Conservation (phyloP, 768 basidiomycete species). For the Boletus reticulatus region DNA sequence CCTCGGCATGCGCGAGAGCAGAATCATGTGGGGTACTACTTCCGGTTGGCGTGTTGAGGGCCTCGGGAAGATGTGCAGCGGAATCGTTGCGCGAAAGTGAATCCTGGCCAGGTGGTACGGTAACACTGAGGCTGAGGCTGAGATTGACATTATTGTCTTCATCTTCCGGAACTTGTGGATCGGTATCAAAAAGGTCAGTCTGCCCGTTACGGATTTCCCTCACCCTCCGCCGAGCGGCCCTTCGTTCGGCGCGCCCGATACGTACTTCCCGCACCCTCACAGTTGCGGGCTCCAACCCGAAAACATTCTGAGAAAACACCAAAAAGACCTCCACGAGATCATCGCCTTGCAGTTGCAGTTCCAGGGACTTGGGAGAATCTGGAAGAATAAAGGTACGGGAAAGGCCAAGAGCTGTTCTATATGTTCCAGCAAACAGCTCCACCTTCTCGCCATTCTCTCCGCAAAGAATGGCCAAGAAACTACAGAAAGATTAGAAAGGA, state of each 20-base stretch:
- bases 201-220: constrained; percentile 59
- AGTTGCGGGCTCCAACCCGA: constrained; percentile 89
- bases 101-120: constrained; percentile 45
- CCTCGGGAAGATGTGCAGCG: constrained; percentile 24
- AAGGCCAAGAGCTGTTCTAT: constrained; percentile 82
- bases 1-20: constrained; percentile 54
- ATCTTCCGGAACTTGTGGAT: constrained; percentile 43
- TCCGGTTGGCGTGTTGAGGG: constrained; percentile 28
- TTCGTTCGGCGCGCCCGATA: constrained; percentile 82
- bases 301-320: constrained; percentile 88
- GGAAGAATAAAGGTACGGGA: constrained; percentile 93
- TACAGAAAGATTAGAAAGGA: constrained; percentile 27
- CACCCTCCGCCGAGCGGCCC: constrained; percentile 79
- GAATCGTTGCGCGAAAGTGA: constrained; percentile 30
- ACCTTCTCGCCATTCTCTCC: constrained; percentile 93
- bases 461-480: constrained; percentile 90
- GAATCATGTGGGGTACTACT: constrained; percentile 28
- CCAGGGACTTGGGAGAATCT: constrained; percentile 84
- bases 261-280: constrained; percentile 93
- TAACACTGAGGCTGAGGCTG: constrained; percentile 61
- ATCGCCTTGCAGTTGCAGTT: constrained; percentile 87
- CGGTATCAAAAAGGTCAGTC: constrained; percentile 42
- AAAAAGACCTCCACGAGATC: constrained; percentile 91
- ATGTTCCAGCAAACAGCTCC: constrained; percentile 90
- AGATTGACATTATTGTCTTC: constrained; percentile 49